A percentile compares a stretch with the other conserved stretches of the same genome.
Conservation (phyloP, 768 basidiomycete species). For the Rickenella mellea region DNA sequence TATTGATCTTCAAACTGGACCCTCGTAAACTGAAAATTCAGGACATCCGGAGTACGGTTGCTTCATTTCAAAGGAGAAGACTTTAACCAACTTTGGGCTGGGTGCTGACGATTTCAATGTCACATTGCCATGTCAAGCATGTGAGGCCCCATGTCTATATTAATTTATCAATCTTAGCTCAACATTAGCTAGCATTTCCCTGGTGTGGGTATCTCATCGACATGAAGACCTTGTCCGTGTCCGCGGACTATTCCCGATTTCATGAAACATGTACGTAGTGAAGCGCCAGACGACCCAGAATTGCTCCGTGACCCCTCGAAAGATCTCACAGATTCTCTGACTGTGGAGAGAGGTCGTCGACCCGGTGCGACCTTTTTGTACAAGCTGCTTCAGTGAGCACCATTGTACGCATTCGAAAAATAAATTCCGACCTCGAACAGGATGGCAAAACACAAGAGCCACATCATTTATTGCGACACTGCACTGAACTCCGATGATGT, state of each 20-base stretch:
- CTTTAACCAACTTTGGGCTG: constrained; percentile 76
- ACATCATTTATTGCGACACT: constrained; percentile 74
- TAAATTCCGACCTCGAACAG: constrained; percentile 26
- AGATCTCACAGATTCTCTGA: constrained; percentile 63
- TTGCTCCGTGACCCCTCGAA: constrained; percentile 3
- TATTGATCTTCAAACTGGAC: no score
- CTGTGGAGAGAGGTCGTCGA: constrained; percentile 54
- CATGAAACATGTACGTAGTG: constrained; percentile 40
- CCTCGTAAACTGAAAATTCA: constrained; percentile 15
- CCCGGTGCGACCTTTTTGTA: constrained; percentile 55
- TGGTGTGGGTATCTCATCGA: constrained; percentile 90
- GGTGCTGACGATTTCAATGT: constrained; percentile 35
- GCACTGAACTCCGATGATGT: constrained; percentile 50
- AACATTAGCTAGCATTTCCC: constrained; percentile 54
- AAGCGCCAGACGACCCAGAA: background rate
- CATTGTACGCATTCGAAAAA: background rate
- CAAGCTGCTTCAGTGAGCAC: constrained; percentile 67
- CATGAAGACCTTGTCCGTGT: constrained; percentile 65
- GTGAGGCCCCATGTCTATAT: background rate
- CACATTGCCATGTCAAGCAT: background rate
- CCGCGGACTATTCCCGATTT: constrained; percentile 71
- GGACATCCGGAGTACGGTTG: constrained; percentile 95
- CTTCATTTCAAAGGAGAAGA: constrained; percentile 82
- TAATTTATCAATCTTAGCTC: no score
- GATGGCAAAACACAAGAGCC: constrained; percentile 61